Base-by-base conservation (phyloP, 2,329 filamentous ascomycete genomes). In the Neofusicoccum umdonicola region DNA sequence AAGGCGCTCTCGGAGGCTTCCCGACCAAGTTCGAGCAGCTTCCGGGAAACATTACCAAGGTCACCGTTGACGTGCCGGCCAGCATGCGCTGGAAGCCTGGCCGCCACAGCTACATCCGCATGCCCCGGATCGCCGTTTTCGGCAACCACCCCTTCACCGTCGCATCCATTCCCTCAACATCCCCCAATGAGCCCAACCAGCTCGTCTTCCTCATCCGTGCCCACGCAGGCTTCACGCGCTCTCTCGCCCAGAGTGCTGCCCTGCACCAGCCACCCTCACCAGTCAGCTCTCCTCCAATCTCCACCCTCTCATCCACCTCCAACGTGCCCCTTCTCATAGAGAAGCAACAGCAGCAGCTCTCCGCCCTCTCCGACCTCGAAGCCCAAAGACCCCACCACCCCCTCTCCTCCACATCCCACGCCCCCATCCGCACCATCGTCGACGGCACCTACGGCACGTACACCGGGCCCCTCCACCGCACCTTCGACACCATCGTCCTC, bases 41-140 rank as follows among this genome's bases (percentile, higher is more conserved):
- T 2, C 68, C 67, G 4, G 71, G 69, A 2, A 66, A 70, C 41
- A 70, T 73, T 45, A 69, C 67, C 13, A 57, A 66, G n/a, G 56
- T 76, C 4, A 61, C 65, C 15, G 64, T 75, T 8, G 12, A 62
- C 1, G 69, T 70, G 19, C 69, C 69, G 3, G 57, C 44, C 13
- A 61, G 56, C 4, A 64, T 71, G 4, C 67, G 31, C 8, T 74
- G 71, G 67, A 66, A 60, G 82, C 66, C 86, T 84, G 75, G 88
- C 85, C 81, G 89, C 84, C 72, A 89, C 87, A 86, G 87, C 84
- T 70, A 70, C 64, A 48, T 76, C 15, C 70, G 73, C 22, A 69
- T 76, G 19, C 71, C 70, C 9, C 31, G 51, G 12, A 41, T 76
- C 13, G 63, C 58, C 9, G 4, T 48, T 9, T 39, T 73, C 1